phyloP scores from a whole-genome alignment of 805 yeast genomes.

The Kuraishia borneana region DNA sequence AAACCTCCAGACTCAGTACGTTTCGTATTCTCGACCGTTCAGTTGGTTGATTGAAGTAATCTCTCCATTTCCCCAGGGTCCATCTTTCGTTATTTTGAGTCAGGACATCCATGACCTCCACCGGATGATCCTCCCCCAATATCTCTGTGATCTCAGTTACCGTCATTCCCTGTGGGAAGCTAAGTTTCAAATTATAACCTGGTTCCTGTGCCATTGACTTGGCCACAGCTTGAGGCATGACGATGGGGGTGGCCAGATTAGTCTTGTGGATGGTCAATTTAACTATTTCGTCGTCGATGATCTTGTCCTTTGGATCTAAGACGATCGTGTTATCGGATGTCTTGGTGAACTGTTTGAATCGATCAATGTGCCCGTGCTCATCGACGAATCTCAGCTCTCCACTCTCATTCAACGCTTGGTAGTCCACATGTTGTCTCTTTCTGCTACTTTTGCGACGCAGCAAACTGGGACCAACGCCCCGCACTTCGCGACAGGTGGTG shows the following conservation, averaged over 20 bases:
- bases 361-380: conserved; percentile 45
- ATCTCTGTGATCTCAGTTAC: conserved; percentile 43
- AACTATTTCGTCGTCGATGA: conserved; percentile 14
- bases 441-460: conserved; percentile 45
- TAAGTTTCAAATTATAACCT: conserved; percentile 7
- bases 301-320: neutral
- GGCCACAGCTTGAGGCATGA: conserved; percentile 11
- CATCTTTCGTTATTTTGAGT: conserved; percentile 69
- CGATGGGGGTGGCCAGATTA: conserved; percentile 17
- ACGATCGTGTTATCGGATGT: conserved; percentile 12
- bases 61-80: conserved; percentile 64
- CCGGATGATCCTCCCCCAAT: conserved; percentile 50
- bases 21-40: conserved; percentile 60
- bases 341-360: conserved; percentile 16
- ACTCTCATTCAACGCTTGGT: conserved; percentile 71
- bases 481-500: conserved; percentile 23
- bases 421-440: conserved; percentile 47
- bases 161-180: conserved; percentile 39
- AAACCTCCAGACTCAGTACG: conserved; percentile 74
- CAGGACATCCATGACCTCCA: conserved; percentile 85
- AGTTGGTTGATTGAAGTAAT: conserved; percentile 41
- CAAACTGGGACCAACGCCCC: conserved; percentile 35
- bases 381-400: conserved; percentile 37
- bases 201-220: conserved; percentile 1
- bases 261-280: conserved; percentile 13